phyloP scores from a whole-genome alignment of 306 rosid genomes.

The Vigna mungo region DNA sequence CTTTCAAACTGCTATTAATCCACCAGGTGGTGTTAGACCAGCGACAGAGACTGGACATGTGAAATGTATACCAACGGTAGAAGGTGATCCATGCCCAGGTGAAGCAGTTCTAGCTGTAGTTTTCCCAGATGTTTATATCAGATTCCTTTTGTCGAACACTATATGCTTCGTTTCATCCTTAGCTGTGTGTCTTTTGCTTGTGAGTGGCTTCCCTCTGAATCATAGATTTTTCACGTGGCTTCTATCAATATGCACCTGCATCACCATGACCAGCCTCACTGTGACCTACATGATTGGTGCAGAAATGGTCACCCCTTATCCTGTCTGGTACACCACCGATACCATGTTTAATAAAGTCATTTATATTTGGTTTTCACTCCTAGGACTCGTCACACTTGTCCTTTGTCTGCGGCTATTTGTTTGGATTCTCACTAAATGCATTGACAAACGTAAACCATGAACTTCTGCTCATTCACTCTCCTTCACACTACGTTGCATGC shows the following conservation, averaged over 20 bases:
- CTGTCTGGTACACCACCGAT: rapidly evolving
- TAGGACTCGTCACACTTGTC: not conserved
- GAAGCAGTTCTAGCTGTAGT: constrained; percentile 1
- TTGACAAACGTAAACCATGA: no score
- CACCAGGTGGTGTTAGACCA: not conserved
- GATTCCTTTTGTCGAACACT: not conserved
- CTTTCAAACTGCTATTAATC: constrained; percentile 23
- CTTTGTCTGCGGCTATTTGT: not conserved
- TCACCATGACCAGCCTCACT: not conserved
- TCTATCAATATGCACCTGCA: not conserved
- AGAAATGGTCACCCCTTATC: not conserved
- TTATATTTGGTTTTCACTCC: not conserved
- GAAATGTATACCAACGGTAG: no score
- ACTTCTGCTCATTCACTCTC: no score
- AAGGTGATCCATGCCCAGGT: not conserved
- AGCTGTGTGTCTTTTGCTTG: constrained; percentile 1
- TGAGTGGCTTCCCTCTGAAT: constrained; percentile 24
- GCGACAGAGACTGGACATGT: not conserved
- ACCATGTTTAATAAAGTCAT: not conserved
- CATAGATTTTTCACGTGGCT: not conserved
- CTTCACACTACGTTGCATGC: no score
- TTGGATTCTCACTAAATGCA: not conserved
- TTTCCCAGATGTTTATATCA: no score
- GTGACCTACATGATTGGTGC: not conserved
- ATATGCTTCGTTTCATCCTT: constrained; percentile 15